phyloP scores from a whole-genome alignment of 805 yeast species.

The Maudiozyma bulderi region DNA sequence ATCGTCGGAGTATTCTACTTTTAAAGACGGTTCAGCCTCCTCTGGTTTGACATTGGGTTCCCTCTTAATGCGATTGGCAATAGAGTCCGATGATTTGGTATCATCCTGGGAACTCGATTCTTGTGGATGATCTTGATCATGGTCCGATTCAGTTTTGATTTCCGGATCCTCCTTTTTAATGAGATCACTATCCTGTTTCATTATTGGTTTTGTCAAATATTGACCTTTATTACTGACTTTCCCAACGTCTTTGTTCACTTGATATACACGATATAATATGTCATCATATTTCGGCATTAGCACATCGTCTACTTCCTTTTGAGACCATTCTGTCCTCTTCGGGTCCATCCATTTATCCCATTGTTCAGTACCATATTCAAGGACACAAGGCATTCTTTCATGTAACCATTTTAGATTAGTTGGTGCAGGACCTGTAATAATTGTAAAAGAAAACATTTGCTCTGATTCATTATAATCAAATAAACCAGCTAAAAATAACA shows the following conservation, averaged over 20 bases:
- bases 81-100: too few species aligned
- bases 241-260: slow-evolving; percentile 58
- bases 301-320: slow-evolving; percentile 30
- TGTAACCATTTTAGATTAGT: slow-evolving; percentile 60
- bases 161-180: slow-evolving; percentile 4
- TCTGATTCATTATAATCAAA: slow-evolving; percentile 23
- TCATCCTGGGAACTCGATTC: neutral
- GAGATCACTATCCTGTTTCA: slow-evolving; percentile 1
- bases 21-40: neutral
- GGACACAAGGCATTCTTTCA: slow-evolving; percentile 64
- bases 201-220: slow-evolving; percentile 24
- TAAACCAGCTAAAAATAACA: slow-evolving; percentile 62
- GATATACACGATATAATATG: slow-evolving; percentile 38
- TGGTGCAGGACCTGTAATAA: slow-evolving; percentile 67
- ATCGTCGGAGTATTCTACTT: neutral
- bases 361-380: slow-evolving; percentile 47
- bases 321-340: slow-evolving; percentile 30
- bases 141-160: slow-evolving; percentile 1
- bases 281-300: slow-evolving; percentile 32
- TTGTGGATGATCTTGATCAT: neutral
- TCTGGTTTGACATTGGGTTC: neutral
- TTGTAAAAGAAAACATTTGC: slow-evolving; percentile 44
- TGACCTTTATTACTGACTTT: slow-evolving; percentile 40
- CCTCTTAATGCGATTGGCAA: neutral
- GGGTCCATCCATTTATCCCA: slow-evolving; percentile 58